Base-by-base conservation (phyloP, 306 rosid species). In the Sophora flavescens region DNA sequence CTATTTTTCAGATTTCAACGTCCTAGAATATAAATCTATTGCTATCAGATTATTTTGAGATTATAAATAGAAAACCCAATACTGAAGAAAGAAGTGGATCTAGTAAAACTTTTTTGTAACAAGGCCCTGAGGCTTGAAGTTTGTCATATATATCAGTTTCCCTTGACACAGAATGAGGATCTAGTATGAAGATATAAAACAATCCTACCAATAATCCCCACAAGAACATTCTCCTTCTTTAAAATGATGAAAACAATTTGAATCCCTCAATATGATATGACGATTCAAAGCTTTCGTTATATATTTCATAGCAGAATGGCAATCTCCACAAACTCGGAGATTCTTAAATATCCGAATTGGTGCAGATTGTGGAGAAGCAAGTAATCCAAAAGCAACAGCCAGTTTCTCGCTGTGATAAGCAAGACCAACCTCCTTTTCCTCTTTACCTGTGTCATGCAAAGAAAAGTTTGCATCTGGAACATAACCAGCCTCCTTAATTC, bases 241-340 rank as follows among this genome's bases (percentile, higher is more conserved):
- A 72, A 91, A 91, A 87, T 91, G 97, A 84, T 90, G 96, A 84
- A 94, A 94, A 68, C 97, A 91, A 80, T 90, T 94, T 45, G 92
- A 88, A 87, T 93, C 97, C 84, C 97, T 91, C 88, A 91, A 79
- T 72, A 91, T 85, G 79, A 93, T 86, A 83, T 90, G 94, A 45
- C 94, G 76, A 58, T 57, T 22, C 35, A 78, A 86, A 62, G 87
- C 86, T 54, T 28, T 72, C 10, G 98, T 91, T 63, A 90, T 84
- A 75, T 77, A 88, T 70, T 90, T 91, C 88, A 91, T 90, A 12
- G 97, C 93, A n/a, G 86, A 83, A 78, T 93, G 98, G 72, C 98
- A 93, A 82, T 93, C 97, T 28, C 98, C 98, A 76, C 97, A 93
- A 77, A 88, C 97, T 61, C 97, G 72, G 22, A 93, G 87, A 88